phyloP scores from a whole-genome alignment of 129 eudicot genomes.

The Centella asiatica region DNA sequence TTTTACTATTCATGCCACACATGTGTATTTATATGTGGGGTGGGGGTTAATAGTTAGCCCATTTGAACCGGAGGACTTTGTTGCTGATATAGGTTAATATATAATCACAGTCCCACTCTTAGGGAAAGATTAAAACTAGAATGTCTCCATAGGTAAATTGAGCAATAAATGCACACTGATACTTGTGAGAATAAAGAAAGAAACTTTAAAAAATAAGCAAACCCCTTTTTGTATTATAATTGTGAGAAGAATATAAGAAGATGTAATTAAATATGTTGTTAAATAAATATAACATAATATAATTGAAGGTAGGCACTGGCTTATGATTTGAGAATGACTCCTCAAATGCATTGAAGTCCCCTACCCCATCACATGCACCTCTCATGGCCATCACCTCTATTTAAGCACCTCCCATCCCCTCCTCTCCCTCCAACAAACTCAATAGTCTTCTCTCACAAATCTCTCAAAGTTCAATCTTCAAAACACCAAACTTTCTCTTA shows the following conservation, averaged over 20 bases:
- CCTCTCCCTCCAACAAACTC: constrained; percentile 29
- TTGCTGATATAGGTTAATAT: too few relatives aligned
- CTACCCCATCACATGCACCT: constrained; percentile 35
- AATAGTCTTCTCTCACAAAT: constrained; percentile 11
- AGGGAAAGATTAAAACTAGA: not conserved
- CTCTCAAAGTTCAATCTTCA: constrained; percentile 18
- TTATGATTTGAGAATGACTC: constrained; percentile 30
- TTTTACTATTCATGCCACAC: too few relatives aligned
- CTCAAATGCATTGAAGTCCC: constrained; percentile 24
- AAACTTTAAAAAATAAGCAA: not conserved
- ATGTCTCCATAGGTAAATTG: constrained; percentile 6
- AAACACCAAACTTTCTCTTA: constrained; percentile 8
- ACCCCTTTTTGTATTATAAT: not conserved
- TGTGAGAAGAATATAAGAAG: not conserved
- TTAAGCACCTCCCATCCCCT: constrained; percentile 31
- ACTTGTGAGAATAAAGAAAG: not conserved
- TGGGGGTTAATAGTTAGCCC: too few relatives aligned
- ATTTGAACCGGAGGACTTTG: too few relatives aligned
- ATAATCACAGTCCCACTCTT: too few relatives aligned
- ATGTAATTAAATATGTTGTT: constrained; percentile 1
- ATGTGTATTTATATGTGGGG: too few relatives aligned
- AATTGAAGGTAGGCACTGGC: constrained; percentile 15
- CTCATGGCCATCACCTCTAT: constrained; percentile 23
- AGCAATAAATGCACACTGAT: constrained; percentile 2
- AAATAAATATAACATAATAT: constrained; percentile 12